These are phyloP conservation scores for Sclerotinia nivalis DNA, from an alignment of 2,329 filamentous ascomycete species.

Conservation along the genomic window DNA sequence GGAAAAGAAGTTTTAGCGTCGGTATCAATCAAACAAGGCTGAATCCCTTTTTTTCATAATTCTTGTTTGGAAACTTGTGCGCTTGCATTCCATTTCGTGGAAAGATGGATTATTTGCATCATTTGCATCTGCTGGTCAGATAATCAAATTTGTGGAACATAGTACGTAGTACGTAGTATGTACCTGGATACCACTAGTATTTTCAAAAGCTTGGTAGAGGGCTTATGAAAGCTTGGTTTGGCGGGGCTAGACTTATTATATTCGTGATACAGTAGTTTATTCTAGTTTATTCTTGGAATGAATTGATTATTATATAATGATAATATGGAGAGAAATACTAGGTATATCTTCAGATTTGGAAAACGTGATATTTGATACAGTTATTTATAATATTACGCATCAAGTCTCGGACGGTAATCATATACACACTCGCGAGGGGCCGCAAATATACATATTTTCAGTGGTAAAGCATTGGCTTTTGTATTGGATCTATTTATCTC, in stretches of 20 bases:
- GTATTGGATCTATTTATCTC: too few species aligned
- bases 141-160: background rate
- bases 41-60: background rate
- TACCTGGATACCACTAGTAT: background rate
- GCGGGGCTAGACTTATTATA: background rate
- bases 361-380: too few species aligned
- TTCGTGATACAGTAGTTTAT: background rate
- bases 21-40: background rate
- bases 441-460: too few species aligned
- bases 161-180: background rate
- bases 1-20: background rate
- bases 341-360: too few species aligned
- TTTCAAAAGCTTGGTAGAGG: constrained; percentile 20
- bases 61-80: background rate
- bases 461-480: too few species aligned
- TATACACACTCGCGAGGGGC: too few species aligned
- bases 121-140: background rate
- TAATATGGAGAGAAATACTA: background rate
- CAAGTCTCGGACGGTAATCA: too few species aligned
- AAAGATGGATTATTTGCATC: background rate
- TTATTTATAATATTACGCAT: too few species aligned
- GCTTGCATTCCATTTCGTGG: too few species aligned
- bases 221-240: constrained; percentile 8
- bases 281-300: background rate
- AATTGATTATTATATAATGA: background rate